phyloP scores from a whole-genome alignment of 768 basidiomycete genomes.

The Paxillus involutus region DNA sequence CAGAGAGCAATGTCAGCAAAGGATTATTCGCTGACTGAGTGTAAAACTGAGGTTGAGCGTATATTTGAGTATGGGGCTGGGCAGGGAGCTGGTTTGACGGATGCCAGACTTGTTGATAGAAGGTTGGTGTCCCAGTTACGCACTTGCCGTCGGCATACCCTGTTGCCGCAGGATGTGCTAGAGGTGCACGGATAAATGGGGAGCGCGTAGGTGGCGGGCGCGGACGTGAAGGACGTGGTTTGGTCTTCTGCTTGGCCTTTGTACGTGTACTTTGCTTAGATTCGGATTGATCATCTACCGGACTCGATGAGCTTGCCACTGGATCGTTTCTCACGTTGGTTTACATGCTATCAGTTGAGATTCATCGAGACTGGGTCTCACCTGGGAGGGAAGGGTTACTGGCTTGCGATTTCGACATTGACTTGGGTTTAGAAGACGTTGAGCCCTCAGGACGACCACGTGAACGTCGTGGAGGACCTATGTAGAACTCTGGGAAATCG shows the following conservation, averaged over 20 bases:
- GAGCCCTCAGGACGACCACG: conserved; percentile 38
- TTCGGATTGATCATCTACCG: not conserved
- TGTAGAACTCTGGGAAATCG: conserved; percentile 35
- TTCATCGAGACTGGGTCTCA: not conserved
- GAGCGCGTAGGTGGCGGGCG: conserved; percentile 17
- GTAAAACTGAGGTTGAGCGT: conserved; percentile 3
- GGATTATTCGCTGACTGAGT: conserved; percentile 2
- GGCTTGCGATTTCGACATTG: conserved; percentile 30
- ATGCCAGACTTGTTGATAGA: conserved; percentile 2
- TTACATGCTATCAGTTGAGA: no score
- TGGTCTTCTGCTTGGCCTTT: conserved; percentile 19
- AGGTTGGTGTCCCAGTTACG: not conserved
- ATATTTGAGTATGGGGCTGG: not conserved
- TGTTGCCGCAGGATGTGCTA: conserved; percentile 9
- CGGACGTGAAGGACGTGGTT: conserved; percentile 18
- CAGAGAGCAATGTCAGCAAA: conserved; percentile 32
- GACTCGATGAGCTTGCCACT: conserved; percentile 8
- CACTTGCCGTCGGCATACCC: not conserved
- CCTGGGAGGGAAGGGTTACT: conserved; percentile 5
- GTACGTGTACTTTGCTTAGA: not conserved
- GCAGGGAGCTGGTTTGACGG: not conserved
- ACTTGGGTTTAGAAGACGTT: conserved; percentile 46
- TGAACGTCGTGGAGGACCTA: conserved; percentile 36
- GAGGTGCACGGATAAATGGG: conserved; percentile 28
- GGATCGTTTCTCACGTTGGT: conserved; percentile 4